These are phyloP conservation scores for Lycium barbarum DNA, from an alignment of 257 asterid genomes.

Conservation along the genomic window DNA sequence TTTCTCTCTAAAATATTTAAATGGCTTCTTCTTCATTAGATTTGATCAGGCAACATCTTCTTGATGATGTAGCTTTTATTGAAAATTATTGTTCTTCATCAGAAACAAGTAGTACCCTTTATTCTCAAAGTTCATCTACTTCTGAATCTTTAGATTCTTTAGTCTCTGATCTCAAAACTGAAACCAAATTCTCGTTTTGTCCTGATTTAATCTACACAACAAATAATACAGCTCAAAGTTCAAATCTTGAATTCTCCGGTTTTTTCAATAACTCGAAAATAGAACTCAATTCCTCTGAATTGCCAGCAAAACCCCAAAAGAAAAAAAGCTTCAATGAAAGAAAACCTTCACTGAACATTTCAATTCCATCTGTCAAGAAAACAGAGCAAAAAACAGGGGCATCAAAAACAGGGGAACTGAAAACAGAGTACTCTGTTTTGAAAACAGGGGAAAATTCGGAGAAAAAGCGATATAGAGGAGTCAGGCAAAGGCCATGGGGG, in stretches of 20 bases:
- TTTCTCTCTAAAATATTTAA: background rate
- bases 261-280: background rate
- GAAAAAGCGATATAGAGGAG: conserved; percentile 64
- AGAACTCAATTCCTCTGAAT: too few species aligned
- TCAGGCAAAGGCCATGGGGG: conserved; percentile 76
- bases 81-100: conserved; percentile 48
- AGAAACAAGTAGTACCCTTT: conserved; percentile 31
- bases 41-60: conserved; percentile 72
- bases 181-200: too few species aligned
- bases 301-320: too few species aligned
- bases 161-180: too few species aligned
- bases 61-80: conserved; percentile 62
- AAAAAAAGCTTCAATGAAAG: conserved; percentile 40
- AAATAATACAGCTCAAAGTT: background rate
- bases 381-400: too few species aligned
- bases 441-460: too few species aligned
- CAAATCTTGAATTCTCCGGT: conserved; percentile 28
- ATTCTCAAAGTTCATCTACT: conserved; percentile 29
- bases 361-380: too few species aligned
- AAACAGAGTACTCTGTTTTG: too few species aligned
- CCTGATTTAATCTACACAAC: too few species aligned
- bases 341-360: conserved; percentile 69
- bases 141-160: conserved; percentile 38
- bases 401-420: too few species aligned
- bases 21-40: conserved; percentile 57